Base-by-base conservation (phyloP, 192 early-diverging fungal genomes). In the Haplosporangium gracile region DNA sequence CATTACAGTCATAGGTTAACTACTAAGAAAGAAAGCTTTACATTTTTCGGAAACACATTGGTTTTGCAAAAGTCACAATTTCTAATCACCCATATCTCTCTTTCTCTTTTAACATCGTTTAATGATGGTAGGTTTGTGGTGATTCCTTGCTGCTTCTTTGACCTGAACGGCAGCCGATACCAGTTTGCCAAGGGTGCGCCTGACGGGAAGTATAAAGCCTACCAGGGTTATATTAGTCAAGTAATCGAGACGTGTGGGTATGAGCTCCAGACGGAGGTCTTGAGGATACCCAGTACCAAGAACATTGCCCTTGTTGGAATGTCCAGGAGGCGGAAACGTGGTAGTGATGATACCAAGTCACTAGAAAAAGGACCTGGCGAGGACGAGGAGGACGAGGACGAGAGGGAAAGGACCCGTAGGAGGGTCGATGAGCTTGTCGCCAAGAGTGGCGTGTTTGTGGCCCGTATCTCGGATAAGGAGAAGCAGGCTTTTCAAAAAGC, bases 71-170 rank as follows among this genome's bases (percentile, higher is more conserved):
- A 2, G 10, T 43, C 42, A 43, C 42, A 43, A 36, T 43, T 43
- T 22, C 20, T 49, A 13, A 47, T 40, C 20, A 2, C 18, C 15
- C 36, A 22, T 68, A 32, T 65, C 26, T 29, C 6, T 65, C 13
- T 47, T 49, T 57, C 57, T 38, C 5, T 49, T 49, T 20, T 20
- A 8, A 72, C 16, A 63, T 72, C 39, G 0, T 40, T 20, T 26
- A 8, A 40, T 6, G 13, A 63, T n/a, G 89, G 13, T 81, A 95
- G 91, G 26, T 92, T 97, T 79, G 85, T 96, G 49, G 90, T 95
- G 15, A 97, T 97, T 72, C 97, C 97, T 2, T 97, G 97, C 80
- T 97, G 97, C 68, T 93, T 93, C n/a, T 94, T 93, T 87, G 91
- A 90, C n/a, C 85, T 96, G 38, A 91, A 91, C 24, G 97, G 97